Evolutionary conservation across 192 early-diverging fungal genomes (phyloP), one percentile per base, ranked within the genome.

Genomic region (Spizellomyces punctatus): DNA sequence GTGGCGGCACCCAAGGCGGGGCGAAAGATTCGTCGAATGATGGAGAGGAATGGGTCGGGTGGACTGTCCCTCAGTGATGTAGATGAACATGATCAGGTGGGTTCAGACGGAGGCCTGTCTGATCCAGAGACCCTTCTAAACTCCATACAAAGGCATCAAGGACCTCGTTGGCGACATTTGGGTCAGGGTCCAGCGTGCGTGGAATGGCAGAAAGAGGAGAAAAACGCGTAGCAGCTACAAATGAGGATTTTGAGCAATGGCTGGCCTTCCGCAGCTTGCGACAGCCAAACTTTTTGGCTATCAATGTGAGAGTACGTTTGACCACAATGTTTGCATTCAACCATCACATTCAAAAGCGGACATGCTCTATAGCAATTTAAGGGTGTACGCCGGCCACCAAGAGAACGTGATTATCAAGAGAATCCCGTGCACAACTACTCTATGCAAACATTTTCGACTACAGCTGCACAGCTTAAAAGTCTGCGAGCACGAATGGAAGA

Each of bases 391-490:
- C 36, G 59, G 59, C 59, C 17, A 41, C 42, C 59, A 0, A 16
- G 59, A 10, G 14, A 27, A 42, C 59, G 59, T 61, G 42, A 42
- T 9, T 17, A 61, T 61, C 22, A 61, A 16, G 59, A 42, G 21
- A 5, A 19, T 42, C 17, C 17, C 14, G 58, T 73, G 5, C 36
- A 73, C 36, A 73, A 66, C 58, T 73, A 73, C 64, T 73, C 72
- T 6, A 73, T 66, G 10, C 63, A 73, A 19, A 56, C 10, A 9
- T 27, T 22, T 36, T 73, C 72, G 9, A 46, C 64, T 4, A 66
- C 64, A 10, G 64, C 63, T 7, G 19, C 45, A 44, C 63, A 73
- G 17, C 12, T 73, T 55, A 7, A 44, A 36, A 21, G 9, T 8
- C 58, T 73, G 55, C 63, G 72, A 10, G 10, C 5, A 44, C 16